Percentiles rank a stretch among this genome's conserved stretches.
These are phyloP conservation scores for Ogataea zsoltii DNA, from an alignment of 805 yeast species.

Conservation along the genomic window DNA sequence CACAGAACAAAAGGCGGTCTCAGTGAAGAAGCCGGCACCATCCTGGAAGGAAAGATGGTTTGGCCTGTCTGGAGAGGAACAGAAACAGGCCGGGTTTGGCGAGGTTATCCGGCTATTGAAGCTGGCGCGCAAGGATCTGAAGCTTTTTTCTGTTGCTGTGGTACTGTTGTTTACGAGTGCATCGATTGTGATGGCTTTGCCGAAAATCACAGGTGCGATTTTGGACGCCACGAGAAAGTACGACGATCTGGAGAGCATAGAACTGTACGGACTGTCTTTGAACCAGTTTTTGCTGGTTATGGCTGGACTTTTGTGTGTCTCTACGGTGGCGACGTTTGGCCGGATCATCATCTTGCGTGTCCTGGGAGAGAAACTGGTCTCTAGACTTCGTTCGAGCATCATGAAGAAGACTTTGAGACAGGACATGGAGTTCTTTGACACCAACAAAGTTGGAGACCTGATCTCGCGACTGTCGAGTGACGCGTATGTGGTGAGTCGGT, in stretches of 20 bases:
- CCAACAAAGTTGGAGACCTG: constrained; percentile 88
- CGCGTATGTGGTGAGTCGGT: constrained; percentile 83
- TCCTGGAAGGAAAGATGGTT: constrained; percentile 33
- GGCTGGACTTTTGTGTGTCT: constrained; percentile 63
- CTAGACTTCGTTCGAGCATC: constrained; percentile 75
- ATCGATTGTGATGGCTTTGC: constrained; percentile 51
- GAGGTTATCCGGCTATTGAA: constrained; percentile 42
- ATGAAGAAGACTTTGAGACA: constrained; percentile 78
- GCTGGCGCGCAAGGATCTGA: constrained; percentile 47
- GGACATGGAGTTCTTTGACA: constrained; percentile 88
- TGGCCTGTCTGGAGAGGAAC: constrained; percentile 34
- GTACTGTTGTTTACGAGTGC: constrained; percentile 48
- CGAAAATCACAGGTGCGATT: constrained; percentile 56
- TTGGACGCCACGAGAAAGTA: constrained; percentile 48
- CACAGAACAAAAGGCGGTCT: no score
- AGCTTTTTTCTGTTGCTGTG: constrained; percentile 44
- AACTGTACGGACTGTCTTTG: constrained; percentile 59
- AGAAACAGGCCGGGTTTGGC: constrained; percentile 34
- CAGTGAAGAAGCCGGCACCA: background rate
- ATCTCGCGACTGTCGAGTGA: constrained; percentile 87
- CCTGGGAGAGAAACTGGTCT: constrained; percentile 85
- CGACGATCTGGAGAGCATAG: constrained; percentile 25
- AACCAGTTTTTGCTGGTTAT: constrained; percentile 61
- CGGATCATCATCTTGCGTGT: constrained; percentile 72
- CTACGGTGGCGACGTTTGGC: constrained; percentile 79